Evolutionary conservation across 495 filamentous ascomycete genomes (phyloP), one percentile per base, ranked within the genome.

Genomic region (Tuber indicum): DNA sequence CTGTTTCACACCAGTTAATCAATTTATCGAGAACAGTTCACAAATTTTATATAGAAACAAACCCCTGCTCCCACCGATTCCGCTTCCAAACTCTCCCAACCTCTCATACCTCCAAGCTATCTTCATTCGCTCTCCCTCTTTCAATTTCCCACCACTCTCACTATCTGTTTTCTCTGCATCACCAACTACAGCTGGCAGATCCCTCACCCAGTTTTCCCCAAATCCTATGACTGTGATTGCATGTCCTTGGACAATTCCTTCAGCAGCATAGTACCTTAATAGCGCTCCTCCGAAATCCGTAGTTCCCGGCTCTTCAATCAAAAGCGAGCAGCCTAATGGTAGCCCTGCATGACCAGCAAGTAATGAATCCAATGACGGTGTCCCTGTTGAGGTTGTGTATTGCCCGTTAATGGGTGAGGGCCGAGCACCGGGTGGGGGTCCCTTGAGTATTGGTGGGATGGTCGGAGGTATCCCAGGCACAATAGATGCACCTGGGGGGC

Each of bases 101-200:
- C 91, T 89, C 84, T 98, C 94, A 85, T 99, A 99, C 84, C 96
- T 87, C 96, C 96, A 99, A 16, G 96, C 96, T 84, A 99, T 99
- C 86, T 97, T 98, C 96, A 99, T 99, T 84, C 90, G 91, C 75
- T 96, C 93, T 45, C 88, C 87, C 19, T 81, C 79, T 44, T 77
- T 77, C 44, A 77, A 41, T 75, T 78, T 84, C 84, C 70, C 84
- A 76, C 87, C 80, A 83, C 82, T 14, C 83, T 79, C 72, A 85
- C 80, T 85, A 79, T 87, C 79, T 77, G 79, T 49, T 84, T 85
- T 80, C 21, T 86, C 87, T 21, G 84, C 85, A 19, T 83, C 86
- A 12, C 87, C 88, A 6, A 84, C 85, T 0, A 88, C 86, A 0
- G 86, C 95, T 17, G 96, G 96, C 32, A 98, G 87, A 79, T 93